These are phyloP conservation scores for Mortierella sp. DNA, from an alignment of 371 early-diverging fungal genomes.

Conservation along the genomic window DNA sequence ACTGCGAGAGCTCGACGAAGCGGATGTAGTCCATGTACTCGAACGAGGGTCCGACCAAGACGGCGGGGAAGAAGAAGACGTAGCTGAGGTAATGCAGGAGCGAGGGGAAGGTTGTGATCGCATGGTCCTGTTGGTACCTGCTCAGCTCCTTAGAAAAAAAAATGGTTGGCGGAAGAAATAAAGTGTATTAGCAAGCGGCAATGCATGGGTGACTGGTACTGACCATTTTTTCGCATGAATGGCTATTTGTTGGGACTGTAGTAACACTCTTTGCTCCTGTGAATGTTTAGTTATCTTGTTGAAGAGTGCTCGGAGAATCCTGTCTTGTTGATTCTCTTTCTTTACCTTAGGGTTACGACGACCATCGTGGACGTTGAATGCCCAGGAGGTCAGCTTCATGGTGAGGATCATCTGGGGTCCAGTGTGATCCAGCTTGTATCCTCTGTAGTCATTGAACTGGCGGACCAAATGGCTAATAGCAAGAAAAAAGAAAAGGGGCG, in stretches of 20 bases:
- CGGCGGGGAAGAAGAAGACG: slow-evolving; percentile 89
- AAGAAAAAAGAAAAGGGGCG: background rate
- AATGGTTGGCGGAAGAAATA: background rate
- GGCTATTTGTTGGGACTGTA: background rate
- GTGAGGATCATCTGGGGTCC: slow-evolving; percentile 93
- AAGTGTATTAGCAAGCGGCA: slow-evolving; percentile 13
- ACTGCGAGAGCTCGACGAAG: slow-evolving; percentile 65
- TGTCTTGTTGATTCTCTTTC: background rate
- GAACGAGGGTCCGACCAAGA: slow-evolving; percentile 90
- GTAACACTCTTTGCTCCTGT: background rate
- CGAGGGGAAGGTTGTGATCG: slow-evolving; percentile 72
- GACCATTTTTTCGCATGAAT: background rate
- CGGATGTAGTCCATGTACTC: slow-evolving; percentile 81
- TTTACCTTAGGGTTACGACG: slow-evolving; percentile 58
- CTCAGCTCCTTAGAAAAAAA: slow-evolving; percentile 58
- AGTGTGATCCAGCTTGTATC: slow-evolving; percentile 82
- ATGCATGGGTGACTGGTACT: background rate
- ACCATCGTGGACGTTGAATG: slow-evolving; percentile 87
- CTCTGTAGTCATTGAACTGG: slow-evolving; percentile 66
- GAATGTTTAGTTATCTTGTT: background rate
- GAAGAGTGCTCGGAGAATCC: background rate
- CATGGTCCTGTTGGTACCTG: slow-evolving; percentile 73
- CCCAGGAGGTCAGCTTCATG: slow-evolving; percentile 90
- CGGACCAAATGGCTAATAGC: slow-evolving; percentile 70
- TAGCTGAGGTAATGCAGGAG: slow-evolving; percentile 89